Evolutionary conservation across 805 yeast genomes (phyloP).

Genomic region (Myxozyma mucilagina): DNA sequence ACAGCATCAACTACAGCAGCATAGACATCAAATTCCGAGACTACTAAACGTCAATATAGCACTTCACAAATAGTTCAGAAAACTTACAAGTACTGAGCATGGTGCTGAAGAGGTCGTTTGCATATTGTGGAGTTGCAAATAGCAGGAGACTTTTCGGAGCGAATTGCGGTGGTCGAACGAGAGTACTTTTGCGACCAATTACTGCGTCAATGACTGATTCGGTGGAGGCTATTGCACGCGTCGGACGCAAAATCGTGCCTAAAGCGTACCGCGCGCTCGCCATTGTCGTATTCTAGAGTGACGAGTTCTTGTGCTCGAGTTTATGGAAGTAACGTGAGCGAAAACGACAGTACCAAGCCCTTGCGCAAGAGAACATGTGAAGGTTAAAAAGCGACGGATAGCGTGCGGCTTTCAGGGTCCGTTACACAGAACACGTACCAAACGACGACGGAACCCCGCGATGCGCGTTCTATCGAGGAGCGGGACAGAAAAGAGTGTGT

Average conservation of each 20-base stretch:
- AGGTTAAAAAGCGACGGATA: no score
- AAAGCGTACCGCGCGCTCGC: not conserved
- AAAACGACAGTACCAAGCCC: no score
- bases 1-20: constrained; percentile 28
- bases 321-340: no score
- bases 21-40: constrained; percentile 13
- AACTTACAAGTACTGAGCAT: not conserved
- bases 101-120: constrained; percentile 35
- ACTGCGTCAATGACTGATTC: not conserved
- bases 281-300: no score
- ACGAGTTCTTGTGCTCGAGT: no score
- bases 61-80: not conserved
- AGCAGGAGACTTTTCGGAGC: constrained; percentile 33
- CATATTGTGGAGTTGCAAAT: constrained; percentile 42
- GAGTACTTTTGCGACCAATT: not conserved
- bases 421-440: no score
- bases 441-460: no score
- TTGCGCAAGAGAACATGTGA: no score
- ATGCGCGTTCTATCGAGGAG: no score
- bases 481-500: no score
- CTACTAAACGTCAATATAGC: not conserved
- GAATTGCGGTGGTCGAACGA: constrained; percentile 16
- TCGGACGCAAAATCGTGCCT: constrained; percentile 26
- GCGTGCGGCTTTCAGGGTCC: no score
- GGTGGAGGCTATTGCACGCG: constrained; percentile 1